Conservation (phyloP, 257 asterid genomes). For the Scutellaria galericulata region DNA sequence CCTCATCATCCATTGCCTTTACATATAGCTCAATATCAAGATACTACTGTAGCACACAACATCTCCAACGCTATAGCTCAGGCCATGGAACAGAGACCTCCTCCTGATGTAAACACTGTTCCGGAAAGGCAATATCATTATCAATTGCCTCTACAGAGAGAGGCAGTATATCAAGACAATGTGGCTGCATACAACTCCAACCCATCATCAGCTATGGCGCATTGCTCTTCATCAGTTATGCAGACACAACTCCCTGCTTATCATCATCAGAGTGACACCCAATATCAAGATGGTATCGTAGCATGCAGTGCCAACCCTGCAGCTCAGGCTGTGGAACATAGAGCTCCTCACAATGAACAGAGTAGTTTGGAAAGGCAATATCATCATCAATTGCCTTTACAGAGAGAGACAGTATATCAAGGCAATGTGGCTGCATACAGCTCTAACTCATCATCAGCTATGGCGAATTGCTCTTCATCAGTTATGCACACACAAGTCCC, state of each 20-base stretch:
- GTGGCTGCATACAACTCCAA: slow-evolving; percentile 15
- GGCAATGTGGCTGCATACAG: too few relatives aligned
- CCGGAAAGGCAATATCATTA: not conserved
- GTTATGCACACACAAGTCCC: too few relatives aligned
- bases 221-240: slow-evolving; percentile 4
- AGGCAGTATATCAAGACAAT: slow-evolving; percentile 18
- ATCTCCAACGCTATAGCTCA: slow-evolving; percentile 27
- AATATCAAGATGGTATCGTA: slow-evolving; percentile 25
- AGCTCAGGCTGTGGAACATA: slow-evolving; percentile 32
- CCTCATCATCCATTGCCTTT: not conserved
- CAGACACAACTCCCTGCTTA: not conserved
- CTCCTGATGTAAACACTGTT: not conserved
- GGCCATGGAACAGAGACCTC: slow-evolving; percentile 29
- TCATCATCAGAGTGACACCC: slow-evolving; percentile 7
- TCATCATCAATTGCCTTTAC: not conserved
- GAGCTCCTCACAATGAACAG: not conserved
- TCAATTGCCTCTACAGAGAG: slow-evolving; percentile 33
- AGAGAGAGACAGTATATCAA: too few relatives aligned
- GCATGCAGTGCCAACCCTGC: slow-evolving; percentile 33
- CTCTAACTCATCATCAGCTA: too few relatives aligned
- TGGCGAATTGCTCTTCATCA: too few relatives aligned
- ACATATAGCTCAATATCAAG: slow-evolving; percentile 11
- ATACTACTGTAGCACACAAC: slow-evolving; percentile 28
- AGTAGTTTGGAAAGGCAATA: too few relatives aligned
- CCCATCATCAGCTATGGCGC: slow-evolving; percentile 7